Evolutionary conservation across 345 rosid species (phyloP).

Genomic region (Excoecaria agallocha): DNA sequence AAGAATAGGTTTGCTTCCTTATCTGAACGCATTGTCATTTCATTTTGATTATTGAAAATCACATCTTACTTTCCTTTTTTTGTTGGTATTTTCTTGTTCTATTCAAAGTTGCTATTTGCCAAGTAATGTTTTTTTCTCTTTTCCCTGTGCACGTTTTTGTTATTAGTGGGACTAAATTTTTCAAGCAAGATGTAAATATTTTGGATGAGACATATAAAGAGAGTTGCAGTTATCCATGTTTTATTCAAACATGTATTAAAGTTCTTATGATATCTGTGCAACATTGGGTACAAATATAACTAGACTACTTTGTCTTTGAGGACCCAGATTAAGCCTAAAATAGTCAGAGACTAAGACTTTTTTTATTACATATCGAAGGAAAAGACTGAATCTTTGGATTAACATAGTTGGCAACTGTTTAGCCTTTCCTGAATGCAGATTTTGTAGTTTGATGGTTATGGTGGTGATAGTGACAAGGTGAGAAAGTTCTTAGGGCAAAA

Average conservation of each 20-base stretch:
- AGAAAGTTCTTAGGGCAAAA: background rate
- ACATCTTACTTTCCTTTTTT: background rate
- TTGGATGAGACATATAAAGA: background rate
- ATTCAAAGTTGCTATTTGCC: background rate
- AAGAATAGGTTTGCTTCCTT: slow-evolving; percentile 71
- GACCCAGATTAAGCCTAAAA: background rate
- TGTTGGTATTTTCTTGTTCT: background rate
- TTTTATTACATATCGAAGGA: no score
- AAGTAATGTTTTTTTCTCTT: background rate
- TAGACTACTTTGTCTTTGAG: background rate
- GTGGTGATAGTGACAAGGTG: background rate
- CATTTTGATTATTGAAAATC: background rate
- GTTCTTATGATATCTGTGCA: background rate
- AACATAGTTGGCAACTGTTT: background rate
- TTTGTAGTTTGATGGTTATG: background rate
- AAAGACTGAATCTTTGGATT: no score
- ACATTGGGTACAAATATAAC: background rate
- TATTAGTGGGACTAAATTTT: no score
- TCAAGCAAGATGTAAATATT: background rate
- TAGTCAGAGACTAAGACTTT: background rate
- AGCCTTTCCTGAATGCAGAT: background rate
- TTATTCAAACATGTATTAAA: background rate
- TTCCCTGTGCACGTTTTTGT: background rate
- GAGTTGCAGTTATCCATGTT: background rate
- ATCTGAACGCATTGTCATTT: background rate